Evolutionary conservation across 1,284 basidiomycete species (phyloP).

Genomic region (Sparassis latifolia): DNA sequence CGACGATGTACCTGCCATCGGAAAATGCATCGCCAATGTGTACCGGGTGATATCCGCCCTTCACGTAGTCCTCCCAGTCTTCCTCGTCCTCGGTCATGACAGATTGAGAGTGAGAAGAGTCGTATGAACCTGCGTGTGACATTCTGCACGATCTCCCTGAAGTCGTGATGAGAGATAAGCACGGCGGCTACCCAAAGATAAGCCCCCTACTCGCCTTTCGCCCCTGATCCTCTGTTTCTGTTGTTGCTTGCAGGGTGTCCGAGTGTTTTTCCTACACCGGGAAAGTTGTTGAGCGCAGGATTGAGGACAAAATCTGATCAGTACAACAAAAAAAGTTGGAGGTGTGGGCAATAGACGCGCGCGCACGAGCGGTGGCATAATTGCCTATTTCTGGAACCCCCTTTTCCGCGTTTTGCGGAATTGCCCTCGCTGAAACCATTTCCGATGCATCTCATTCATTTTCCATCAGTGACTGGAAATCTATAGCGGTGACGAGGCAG

Average conservation of each 20-base stretch:
- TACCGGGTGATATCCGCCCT: slow-evolving; percentile 93
- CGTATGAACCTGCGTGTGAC: slow-evolving; percentile 41
- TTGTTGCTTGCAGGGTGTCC: neutral
- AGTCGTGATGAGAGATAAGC: slow-evolving; percentile 1
- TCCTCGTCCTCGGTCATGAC: slow-evolving; percentile 77
- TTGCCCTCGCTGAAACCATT: no score
- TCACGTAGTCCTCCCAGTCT: slow-evolving; percentile 83
- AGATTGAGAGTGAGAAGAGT: slow-evolving; percentile 48
- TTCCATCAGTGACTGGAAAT: no score
- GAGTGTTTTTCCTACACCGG: no score
- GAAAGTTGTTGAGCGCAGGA: no score
- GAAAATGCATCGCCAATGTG: slow-evolving; percentile 93
- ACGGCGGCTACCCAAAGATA: slow-evolving; percentile 4
- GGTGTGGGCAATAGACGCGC: no score
- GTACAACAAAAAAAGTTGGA: no score
- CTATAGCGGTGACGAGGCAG: no score
- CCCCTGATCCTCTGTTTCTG: slow-evolving; percentile 7
- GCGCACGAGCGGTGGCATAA: no score
- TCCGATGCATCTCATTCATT: no score
- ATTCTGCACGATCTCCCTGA: slow-evolving; percentile 18
- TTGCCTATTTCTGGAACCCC: no score
- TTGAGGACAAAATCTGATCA: no score
- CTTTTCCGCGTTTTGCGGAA: no score
- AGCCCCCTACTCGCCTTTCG: slow-evolving; percentile 1
- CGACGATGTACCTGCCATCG: slow-evolving; percentile 84